Percentiles rank a stretch among this genome's conserved stretches.
These are phyloP conservation scores for Sporobolomyces roseus DNA, from an alignment of 768 basidiomycete species.

Conservation along the genomic window DNA sequence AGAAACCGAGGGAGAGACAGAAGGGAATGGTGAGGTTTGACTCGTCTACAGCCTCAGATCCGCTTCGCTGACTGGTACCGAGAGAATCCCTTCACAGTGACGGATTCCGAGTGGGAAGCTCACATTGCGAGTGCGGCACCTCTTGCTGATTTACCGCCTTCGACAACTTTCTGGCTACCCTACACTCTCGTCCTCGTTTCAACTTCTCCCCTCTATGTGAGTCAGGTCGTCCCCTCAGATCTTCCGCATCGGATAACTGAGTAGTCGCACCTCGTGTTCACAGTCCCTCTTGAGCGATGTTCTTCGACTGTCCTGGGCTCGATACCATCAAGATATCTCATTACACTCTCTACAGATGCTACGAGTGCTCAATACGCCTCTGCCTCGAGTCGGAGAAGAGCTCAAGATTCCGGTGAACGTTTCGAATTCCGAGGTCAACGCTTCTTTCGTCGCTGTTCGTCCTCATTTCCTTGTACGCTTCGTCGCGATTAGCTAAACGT, in stretches of 20 bases:
- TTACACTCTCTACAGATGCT: constrained; percentile 29
- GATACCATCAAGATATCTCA: constrained; percentile 47
- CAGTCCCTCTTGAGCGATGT: constrained; percentile 91
- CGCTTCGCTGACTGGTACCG: too few species aligned
- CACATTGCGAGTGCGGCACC: too few species aligned
- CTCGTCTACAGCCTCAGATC: too few species aligned
- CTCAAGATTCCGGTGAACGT: constrained; percentile 38
- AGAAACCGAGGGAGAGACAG: neutral
- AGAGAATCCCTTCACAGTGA: too few species aligned
- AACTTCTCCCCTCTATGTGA: constrained; percentile 14
- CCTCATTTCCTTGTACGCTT: too few species aligned
- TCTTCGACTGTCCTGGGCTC: constrained; percentile 90
- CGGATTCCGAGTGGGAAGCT: too few species aligned
- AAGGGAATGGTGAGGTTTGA: neutral
- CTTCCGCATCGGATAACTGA: neutral
- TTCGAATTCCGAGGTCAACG: constrained; percentile 22
- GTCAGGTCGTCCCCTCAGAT: neutral
- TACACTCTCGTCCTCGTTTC: constrained; percentile 66
- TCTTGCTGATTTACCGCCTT: neutral
- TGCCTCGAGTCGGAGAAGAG: constrained; percentile 46
- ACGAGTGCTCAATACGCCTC: constrained; percentile 46
- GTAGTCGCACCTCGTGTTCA: neutral
- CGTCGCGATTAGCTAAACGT: neutral
- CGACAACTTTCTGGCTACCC: constrained; percentile 71
- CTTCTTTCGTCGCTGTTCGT: constrained; percentile 20